Evolutionary conservation across 371 early-diverging fungal species (phyloP).

Genomic region (Apophysomyces trapeziformis): DNA sequence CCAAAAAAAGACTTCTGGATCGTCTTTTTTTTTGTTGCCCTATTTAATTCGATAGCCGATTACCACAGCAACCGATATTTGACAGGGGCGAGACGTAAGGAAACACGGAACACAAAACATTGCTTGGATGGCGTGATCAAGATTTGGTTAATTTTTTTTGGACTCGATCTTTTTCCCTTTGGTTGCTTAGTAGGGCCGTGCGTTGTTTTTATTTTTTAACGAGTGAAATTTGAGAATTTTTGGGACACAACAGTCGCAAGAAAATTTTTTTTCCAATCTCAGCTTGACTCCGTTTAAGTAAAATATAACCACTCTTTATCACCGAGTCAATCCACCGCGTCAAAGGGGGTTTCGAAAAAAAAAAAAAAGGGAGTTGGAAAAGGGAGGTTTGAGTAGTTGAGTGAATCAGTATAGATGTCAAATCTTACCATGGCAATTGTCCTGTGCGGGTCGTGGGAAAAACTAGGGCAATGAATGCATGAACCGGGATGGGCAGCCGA

Average conservation of each 20-base stretch:
- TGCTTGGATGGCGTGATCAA: not conserved
- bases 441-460: conserved; percentile 11
- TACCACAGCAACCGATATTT: too few relatives aligned
- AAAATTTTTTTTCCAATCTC: conserved; percentile 7
- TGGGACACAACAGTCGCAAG: not conserved
- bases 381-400: not conserved
- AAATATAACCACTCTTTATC: conserved; percentile 4
- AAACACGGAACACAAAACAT: not conserved
- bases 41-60: conserved; percentile 3
- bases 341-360: not conserved
- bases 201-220: not conserved
- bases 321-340: conserved; percentile 11
- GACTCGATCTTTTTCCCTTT: not conserved
- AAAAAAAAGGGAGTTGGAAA: not conserved
- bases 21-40: not conserved
- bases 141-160: not conserved
- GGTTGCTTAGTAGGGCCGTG: not conserved
- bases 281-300: conserved; percentile 3
- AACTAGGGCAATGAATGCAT: not conserved
- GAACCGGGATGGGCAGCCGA: conserved; percentile 6
- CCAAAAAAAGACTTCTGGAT: conserved; percentile 8
- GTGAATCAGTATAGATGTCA: not conserved
- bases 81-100: not conserved
- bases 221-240: not conserved
- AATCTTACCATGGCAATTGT: not conserved